Evolutionary conservation across 2,329 filamentous ascomycete genomes (phyloP), one percentile per base, ranked within the genome.

Genomic region (Talaromyces rugulosus): DNA sequence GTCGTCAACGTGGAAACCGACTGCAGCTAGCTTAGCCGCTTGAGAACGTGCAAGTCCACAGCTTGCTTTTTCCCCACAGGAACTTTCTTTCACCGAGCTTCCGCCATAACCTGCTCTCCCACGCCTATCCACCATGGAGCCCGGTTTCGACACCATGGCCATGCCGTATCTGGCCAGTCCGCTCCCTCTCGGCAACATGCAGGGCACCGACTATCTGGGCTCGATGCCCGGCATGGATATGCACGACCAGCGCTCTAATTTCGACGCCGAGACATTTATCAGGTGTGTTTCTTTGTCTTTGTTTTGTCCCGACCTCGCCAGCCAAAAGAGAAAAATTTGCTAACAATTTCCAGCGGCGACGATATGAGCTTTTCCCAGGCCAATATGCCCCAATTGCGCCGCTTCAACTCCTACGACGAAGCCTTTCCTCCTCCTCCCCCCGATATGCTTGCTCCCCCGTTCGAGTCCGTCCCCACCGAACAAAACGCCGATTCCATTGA

Each of bases 151-250:
- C 72, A 83, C 82, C 66, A 82, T 83, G 75, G 80, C 82, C 72
- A 86, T 87, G 85, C 83, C 83, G n/a, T 88, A 87, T 69, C 75
- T 87, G 74, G 80, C 82, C 61, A 82, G 81, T 67, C 82, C 84
- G 65, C 78, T 87, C 71, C 80, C 82, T 60, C 80, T 86, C 64
- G 78, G 82, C 56, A 80, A 82, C 71, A 77, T 83, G 56, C 78
- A 81, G 59, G 76, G 77, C 61, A 69, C 73, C 27, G 78, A 81
- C 63, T 81, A 81, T 66, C 75, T 80, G 66, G 78, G 74, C 70
- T 75, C 80, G 28, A 78, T 83, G 71, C 75, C 83, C 51, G 75
- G 80, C 34, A 77, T 86, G 67, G 85, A 87, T 63, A 73, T 82
- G 59, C 80, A 81, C 55, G 84, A 86, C 66, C 83, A 85, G 67